These are phyloP conservation scores for Trametes polyzona DNA, from an alignment of 1,284 basidiomycete genomes.

Conservation along the genomic window DNA sequence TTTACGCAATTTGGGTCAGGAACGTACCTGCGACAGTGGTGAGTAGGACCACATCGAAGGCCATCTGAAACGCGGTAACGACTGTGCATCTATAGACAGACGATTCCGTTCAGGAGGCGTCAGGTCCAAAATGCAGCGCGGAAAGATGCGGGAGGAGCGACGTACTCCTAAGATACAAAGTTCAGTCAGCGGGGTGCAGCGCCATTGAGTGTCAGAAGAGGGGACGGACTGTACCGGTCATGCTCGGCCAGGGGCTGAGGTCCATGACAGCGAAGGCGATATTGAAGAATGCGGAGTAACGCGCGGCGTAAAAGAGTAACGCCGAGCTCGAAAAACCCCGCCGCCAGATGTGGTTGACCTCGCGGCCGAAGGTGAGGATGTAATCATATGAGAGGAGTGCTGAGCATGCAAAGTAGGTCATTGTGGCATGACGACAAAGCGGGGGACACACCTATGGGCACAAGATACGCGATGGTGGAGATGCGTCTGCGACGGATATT, in stretches of 20 bases:
- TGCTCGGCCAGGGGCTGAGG: not conserved
- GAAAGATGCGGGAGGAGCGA: not conserved
- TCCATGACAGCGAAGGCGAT: not conserved
- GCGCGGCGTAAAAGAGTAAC: not conserved
- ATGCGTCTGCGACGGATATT: not conserved
- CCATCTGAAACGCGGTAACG: not conserved
- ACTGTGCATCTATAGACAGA: not conserved
- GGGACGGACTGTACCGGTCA: not conserved
- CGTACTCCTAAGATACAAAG: too few relatives aligned
- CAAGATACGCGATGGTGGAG: not conserved
- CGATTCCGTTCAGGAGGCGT: not conserved
- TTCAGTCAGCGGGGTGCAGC: too few relatives aligned
- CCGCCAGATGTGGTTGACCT: not conserved
- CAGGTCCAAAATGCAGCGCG: too few relatives aligned
- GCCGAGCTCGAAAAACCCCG: not conserved
- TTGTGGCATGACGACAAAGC: not conserved
- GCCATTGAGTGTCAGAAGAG: too few relatives aligned
- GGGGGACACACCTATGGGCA: not conserved
- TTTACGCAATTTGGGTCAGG: too few relatives aligned
- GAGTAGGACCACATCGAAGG: not conserved
- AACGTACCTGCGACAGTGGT: not conserved
- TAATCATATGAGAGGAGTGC: not conserved
- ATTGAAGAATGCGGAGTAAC: not conserved
- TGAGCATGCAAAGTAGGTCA: not conserved
- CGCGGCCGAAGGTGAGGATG: not conserved